Evolutionary conservation across 371 early-diverging fungal genomes (phyloP).

Genomic region (Zopfochytrium polystomum): DNA sequence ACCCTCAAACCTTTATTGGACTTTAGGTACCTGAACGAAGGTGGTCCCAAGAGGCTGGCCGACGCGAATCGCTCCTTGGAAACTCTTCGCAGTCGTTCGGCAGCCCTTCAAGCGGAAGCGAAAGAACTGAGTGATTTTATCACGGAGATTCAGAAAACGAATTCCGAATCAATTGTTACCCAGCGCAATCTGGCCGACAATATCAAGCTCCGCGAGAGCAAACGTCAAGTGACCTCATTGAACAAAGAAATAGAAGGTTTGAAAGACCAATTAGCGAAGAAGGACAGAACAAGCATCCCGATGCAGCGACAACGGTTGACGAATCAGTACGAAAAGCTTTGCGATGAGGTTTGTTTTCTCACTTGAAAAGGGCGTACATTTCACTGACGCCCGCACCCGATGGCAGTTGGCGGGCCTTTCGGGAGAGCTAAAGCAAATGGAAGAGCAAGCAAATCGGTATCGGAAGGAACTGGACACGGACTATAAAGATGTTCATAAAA

Average conservation of each 20-base stretch:
- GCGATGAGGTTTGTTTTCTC: conserved; percentile 50
- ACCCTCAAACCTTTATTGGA: too few relatives aligned
- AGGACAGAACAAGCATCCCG: too few relatives aligned
- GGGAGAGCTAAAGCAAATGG: conserved; percentile 86
- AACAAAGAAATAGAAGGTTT: conserved; percentile 31
- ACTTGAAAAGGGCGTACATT: neutral
- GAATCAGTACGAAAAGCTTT: conserved; percentile 47
- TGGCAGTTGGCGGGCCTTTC: conserved; percentile 66
- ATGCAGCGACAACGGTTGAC: conserved; percentile 33
- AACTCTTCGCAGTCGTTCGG: too few relatives aligned
- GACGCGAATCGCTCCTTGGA: too few relatives aligned
- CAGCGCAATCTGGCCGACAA: conserved; percentile 69
- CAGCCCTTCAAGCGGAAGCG: conserved; percentile 8
- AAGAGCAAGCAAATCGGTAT: conserved; percentile 60
- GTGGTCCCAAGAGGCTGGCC: too few relatives aligned
- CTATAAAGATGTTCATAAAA: conserved; percentile 71
- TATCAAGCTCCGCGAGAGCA: conserved; percentile 53
- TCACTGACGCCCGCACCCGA: too few relatives aligned
- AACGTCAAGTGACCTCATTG: conserved; percentile 34
- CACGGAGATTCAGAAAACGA: conserved; percentile 21
- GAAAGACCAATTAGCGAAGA: conserved; percentile 7
- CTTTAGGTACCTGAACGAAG: too few relatives aligned
- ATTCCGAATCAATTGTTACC: conserved; percentile 29
- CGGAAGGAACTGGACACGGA: conserved; percentile 67
- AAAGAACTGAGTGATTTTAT: conserved; percentile 18